These are phyloP conservation scores for Fusarium continuum DNA, from an alignment of 2,329 filamentous ascomycete species.

Conservation along the genomic window DNA sequence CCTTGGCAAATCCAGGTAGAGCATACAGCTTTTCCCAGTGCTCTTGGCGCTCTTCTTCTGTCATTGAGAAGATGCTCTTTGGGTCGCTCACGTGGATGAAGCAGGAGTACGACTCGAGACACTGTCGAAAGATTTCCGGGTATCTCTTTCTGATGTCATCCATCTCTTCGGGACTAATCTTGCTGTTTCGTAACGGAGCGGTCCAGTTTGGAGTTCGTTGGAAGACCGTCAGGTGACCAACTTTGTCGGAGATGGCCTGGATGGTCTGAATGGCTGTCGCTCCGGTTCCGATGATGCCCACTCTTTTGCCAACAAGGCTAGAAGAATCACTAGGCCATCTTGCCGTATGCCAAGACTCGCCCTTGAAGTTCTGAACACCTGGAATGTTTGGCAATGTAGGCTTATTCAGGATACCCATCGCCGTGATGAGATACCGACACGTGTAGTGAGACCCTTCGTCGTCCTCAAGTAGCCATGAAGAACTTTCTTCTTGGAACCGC, in stretches of 20 bases:
- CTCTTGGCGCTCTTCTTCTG: conserved; percentile 19
- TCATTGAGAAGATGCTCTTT: conserved; percentile 30
- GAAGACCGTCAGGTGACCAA: conserved; percentile 26
- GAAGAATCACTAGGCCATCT: conserved; percentile 21
- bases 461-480: conserved; percentile 17
- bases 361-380: conserved; percentile 18
- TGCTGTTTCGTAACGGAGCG: conserved; percentile 37
- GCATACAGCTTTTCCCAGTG: conserved; percentile 27
- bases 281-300: conserved; percentile 27
- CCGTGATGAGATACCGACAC: conserved; percentile 25
- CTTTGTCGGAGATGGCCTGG: conserved; percentile 30
- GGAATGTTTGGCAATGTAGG: conserved; percentile 12
- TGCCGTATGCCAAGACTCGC: conserved; percentile 29
- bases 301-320: conserved; percentile 11
- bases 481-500: conserved; percentile 46
- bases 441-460: conserved; percentile 1
- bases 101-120: conserved; percentile 34
- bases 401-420: conserved; percentile 31
- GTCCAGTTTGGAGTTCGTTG: conserved; percentile 36
- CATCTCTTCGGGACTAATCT: conserved; percentile 34
- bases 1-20: conserved; percentile 23
- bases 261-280: conserved; percentile 34
- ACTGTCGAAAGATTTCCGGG: conserved; percentile 35
- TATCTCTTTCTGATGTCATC: conserved; percentile 29
- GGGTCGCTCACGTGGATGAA: conserved; percentile 34